Percentiles rank a stretch among this genome's conserved stretches.
Evolutionary conservation across 768 basidiomycete species (phyloP).

Genomic region (Pisolithus sp.): DNA sequence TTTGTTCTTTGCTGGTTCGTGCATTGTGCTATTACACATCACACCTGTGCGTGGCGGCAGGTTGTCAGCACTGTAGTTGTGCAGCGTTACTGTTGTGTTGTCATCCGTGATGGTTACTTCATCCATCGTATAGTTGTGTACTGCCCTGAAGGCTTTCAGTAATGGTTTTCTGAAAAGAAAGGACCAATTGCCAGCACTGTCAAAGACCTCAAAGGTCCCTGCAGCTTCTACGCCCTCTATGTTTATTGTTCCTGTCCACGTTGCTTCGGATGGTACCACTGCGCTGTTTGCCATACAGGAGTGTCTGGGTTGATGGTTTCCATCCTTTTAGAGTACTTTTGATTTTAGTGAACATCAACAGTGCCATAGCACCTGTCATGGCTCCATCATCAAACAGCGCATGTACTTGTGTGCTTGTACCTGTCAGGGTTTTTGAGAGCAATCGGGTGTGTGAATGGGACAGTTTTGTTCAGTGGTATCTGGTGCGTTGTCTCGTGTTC

Average conservation of each 20-base stretch:
- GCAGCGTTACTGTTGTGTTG: background rate
- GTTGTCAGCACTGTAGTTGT: background rate
- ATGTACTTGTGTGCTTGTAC: background rate
- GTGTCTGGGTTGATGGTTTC: background rate
- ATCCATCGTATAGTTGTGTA: constrained; percentile 20
- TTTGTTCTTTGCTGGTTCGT: too few species aligned
- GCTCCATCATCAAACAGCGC: background rate
- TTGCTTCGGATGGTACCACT: background rate
- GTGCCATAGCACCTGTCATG: background rate
- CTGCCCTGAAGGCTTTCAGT: constrained; percentile 13
- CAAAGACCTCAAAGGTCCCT: background rate
- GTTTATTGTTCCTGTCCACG: constrained; percentile 2
- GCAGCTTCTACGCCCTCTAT: background rate
- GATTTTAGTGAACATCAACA: background rate
- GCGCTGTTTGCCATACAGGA: constrained; percentile 32
- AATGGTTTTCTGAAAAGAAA: constrained; percentile 27
- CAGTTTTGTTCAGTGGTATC: background rate
- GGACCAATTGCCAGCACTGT: constrained; percentile 22
- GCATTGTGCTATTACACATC: background rate
- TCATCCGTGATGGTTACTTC: background rate
- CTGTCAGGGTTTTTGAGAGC: background rate
- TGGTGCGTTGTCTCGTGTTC: background rate
- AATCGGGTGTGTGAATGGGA: background rate
- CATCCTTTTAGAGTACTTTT: background rate
- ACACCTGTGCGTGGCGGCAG: background rate